Evolutionary conservation across 352 stramenopile genomes (phyloP), one percentile per base, ranked within the genome.

Genomic region (Thraustochytrium sp.): DNA sequence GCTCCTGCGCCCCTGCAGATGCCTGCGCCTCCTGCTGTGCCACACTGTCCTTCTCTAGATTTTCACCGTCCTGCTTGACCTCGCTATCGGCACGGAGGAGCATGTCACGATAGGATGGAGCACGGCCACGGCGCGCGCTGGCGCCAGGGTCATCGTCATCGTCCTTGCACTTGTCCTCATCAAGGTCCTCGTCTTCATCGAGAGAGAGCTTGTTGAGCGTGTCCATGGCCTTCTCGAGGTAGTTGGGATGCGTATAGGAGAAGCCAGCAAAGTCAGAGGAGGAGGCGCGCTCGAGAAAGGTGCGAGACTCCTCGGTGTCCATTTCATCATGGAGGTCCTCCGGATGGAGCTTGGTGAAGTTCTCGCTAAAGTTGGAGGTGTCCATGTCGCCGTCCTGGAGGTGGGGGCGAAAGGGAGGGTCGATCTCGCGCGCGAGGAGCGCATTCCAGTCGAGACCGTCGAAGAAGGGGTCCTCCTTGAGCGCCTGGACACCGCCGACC

Each of bases 391-490:
- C 91, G 42, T 90, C 92, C 21, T 88, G 89, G 23, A 95, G 91
- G 2, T 94, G 87, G 1, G 92, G 92, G 3, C 93, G 83, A 73
- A 96, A 95, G 26, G 90, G 86, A 53, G 92, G 91, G 40, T 89
- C 82, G 55, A 94, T 92, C 85, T 96, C 91, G 63, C 92, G 94
- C 9, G 90, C 89, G 85, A 95, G 88, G 72, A 97, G 86, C 62
- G 95, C 91, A 9, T 92, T 96, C 85, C 55, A 84, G 62, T 93
- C 90, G 85, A 97, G 96, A 54, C 78, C 88, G 77, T 95, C 89
- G 59, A 96, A 97, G 87, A 97, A 97, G 44, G 90, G 90, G 82
- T 97, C 93, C n/a, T 90, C 93, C 84, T 96, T 88, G 73, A 97
- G 91, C 85, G 94, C 92, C 68, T 95, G 90, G 1, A 92, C 92